Conservation (phyloP, 208 protist genomes). For the Wallacemonas rigidus region DNA sequence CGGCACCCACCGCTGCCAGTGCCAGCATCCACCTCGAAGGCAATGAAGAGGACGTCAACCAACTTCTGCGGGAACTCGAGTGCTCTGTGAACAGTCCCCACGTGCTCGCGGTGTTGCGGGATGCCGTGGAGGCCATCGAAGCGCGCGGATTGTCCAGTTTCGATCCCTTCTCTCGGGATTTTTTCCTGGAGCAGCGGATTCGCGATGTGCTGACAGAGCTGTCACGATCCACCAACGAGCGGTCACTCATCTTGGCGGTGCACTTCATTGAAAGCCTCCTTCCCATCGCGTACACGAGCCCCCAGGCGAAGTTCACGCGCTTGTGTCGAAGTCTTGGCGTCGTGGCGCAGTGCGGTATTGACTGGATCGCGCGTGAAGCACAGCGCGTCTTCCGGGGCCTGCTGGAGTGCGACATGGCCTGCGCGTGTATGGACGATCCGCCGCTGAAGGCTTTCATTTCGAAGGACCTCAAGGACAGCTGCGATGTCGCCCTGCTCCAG, state of each 20-base stretch:
- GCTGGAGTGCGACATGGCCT: slow-evolving; percentile 59
- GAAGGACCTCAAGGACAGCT: slow-evolving; percentile 86
- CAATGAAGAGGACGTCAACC: slow-evolving; percentile 80
- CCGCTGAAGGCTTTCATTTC: slow-evolving; percentile 83
- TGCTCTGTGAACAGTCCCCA: slow-evolving; percentile 66
- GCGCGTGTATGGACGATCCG: slow-evolving; percentile 34
- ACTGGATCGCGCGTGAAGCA: slow-evolving; percentile 61
- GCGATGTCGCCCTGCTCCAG: slow-evolving; percentile 79
- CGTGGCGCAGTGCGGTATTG: slow-evolving; percentile 72
- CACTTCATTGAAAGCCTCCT: slow-evolving; percentile 84
- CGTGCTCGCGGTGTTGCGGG: slow-evolving; percentile 66
- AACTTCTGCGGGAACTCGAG: slow-evolving; percentile 77
- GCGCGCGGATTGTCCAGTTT: slow-evolving; percentile 72
- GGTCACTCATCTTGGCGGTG: slow-evolving; percentile 56
- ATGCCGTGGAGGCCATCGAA: slow-evolving; percentile 81
- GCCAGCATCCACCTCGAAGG: slow-evolving; percentile 31
- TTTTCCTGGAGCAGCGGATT: slow-evolving; percentile 84
- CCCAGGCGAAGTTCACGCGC: slow-evolving; percentile 76
- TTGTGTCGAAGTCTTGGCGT: slow-evolving; percentile 80
- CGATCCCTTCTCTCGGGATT: slow-evolving; percentile 72
- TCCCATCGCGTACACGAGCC: slow-evolving; percentile 79
- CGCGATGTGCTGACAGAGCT: slow-evolving; percentile 80
- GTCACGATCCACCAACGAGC: slow-evolving; percentile 49
- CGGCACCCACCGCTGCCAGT: neutral
- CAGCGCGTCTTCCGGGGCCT: slow-evolving; percentile 82